Evolutionary conservation across 2,329 filamentous ascomycete genomes (phyloP).

Genomic region (Colletotrichum costaricense): DNA sequence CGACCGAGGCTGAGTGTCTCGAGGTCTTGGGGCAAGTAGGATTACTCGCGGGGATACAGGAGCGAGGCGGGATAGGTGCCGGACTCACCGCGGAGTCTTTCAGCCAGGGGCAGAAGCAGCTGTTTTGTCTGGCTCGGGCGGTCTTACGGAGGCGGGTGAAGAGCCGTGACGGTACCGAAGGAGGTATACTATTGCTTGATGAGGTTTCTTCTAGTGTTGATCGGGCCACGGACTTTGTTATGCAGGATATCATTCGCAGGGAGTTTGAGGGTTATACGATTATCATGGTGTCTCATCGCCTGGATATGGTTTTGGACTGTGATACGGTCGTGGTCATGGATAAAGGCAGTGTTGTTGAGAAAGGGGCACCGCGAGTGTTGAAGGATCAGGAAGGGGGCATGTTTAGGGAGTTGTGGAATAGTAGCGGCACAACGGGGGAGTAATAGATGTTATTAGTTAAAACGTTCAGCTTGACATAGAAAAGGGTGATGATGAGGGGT

Average conservation of each 20-base stretch:
- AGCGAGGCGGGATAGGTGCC: constrained; percentile 47
- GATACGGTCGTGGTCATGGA: constrained; percentile 58
- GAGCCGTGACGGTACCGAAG: not conserved
- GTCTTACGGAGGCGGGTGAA: constrained; percentile 57
- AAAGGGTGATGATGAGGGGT: not conserved
- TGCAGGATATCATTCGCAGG: constrained; percentile 44
- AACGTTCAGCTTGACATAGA: not conserved
- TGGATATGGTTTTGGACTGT: constrained; percentile 58
- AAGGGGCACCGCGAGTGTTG: constrained; percentile 10
- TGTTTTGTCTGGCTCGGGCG: constrained; percentile 72
- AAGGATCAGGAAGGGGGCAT: not conserved
- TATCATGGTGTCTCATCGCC: constrained; percentile 50
- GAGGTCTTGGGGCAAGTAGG: constrained; percentile 48
- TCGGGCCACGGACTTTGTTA: constrained; percentile 44
- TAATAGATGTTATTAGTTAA: not conserved
- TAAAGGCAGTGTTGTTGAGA: constrained; percentile 52
- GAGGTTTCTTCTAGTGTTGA: constrained; percentile 49
- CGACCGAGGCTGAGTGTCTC: constrained; percentile 47
- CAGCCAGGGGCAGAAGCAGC: constrained; percentile 70
- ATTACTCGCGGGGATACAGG: constrained; percentile 45
- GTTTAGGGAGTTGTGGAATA: constrained; percentile 26
- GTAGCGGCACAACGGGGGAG: constrained; percentile 1
- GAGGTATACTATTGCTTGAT: constrained; percentile 46
- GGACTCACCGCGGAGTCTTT: constrained; percentile 60
- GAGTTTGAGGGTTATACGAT: constrained; percentile 59